Evolutionary conservation across 257 asterid species (phyloP).

Genomic region (Rehmannia glutinosa): DNA sequence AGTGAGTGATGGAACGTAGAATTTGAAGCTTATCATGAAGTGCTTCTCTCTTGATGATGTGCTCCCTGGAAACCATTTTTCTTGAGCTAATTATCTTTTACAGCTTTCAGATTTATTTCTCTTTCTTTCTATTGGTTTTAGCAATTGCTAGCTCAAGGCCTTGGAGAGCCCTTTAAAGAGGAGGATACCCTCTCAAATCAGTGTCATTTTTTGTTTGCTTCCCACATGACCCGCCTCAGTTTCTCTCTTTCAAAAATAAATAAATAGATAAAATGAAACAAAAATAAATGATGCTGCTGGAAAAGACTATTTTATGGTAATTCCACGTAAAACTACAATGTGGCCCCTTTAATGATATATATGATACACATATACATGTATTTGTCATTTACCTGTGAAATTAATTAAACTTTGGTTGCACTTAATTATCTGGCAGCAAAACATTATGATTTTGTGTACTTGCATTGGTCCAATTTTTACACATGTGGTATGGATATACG

Average conservation of each 20-base stretch:
- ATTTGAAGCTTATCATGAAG: constrained; percentile 73
- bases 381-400: too few species aligned
- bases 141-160: background rate
- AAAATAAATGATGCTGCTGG: background rate
- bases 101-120: background rate
- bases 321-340: constrained; percentile 8
- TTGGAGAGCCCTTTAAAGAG: constrained; percentile 38
- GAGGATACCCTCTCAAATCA: constrained; percentile 48
- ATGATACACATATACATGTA: background rate
- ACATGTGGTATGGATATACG: constrained; percentile 28
- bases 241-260: background rate
- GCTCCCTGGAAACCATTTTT: constrained; percentile 66
- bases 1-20: constrained; percentile 82
- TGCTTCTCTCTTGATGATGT: constrained; percentile 36
- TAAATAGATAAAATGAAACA: background rate
- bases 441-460: constrained; percentile 7
- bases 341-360: constrained; percentile 13
- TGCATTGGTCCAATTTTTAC: constrained; percentile 26
- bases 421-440: too few species aligned
- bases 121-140: constrained; percentile 1
- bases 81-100: background rate
- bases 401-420: too few species aligned
- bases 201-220: constrained; percentile 58
- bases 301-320: constrained; percentile 1
- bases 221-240: constrained; percentile 36